Base-by-base conservation (phyloP, 2,329 filamentous ascomycete genomes). In the Nemania diffusa region DNA sequence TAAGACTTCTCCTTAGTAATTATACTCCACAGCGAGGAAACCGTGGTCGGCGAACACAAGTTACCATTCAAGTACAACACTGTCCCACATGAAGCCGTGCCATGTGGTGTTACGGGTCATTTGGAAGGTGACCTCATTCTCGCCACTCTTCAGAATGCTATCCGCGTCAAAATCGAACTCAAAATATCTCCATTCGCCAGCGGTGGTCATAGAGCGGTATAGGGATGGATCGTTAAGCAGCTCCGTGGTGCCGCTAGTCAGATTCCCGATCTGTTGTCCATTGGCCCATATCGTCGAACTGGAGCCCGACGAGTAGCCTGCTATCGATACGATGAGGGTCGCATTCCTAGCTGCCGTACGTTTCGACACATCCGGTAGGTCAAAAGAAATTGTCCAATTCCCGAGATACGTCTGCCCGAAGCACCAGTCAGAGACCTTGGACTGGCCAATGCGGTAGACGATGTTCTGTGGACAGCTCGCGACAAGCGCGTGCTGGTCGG, bases 151-250 rank as follows among this genome's bases (percentile, higher is more conserved):
- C 50, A 77, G 53, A 27, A 74, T 48, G 17, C 51, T 56, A 4
- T 64, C 46, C 17, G 55, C 67, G 7, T 71, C 67, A 8, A 78
- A 73, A 11, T 68, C 66, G 56, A 77, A 82, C 73, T 85, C 81
- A 26, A 83, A 78, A 22, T 82, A 76, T 61, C 81, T 76, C 82
- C 82, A 84, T 74, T 85, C 83, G 1, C 84, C 83, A 5, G 80
- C 82, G 26, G 75, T 73, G 6, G 82, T 85, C 22, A 78, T 82
- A 9, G 79, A 81, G n/a, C 83, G 78, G 73, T 85, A 85, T 40
- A 84, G 76, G 22, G 79, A 79, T 4, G 83, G 83, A 67, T 84
- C 84, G 42, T 74, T 83, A 29, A 78, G 62, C 32, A 85, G 53
- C 9, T 56, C 51, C 20, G 68, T 64, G 13, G 69, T 48, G 6